phyloP scores from a whole-genome alignment of 148 eudicot genomes.

The Rhododendron mucronatum region DNA sequence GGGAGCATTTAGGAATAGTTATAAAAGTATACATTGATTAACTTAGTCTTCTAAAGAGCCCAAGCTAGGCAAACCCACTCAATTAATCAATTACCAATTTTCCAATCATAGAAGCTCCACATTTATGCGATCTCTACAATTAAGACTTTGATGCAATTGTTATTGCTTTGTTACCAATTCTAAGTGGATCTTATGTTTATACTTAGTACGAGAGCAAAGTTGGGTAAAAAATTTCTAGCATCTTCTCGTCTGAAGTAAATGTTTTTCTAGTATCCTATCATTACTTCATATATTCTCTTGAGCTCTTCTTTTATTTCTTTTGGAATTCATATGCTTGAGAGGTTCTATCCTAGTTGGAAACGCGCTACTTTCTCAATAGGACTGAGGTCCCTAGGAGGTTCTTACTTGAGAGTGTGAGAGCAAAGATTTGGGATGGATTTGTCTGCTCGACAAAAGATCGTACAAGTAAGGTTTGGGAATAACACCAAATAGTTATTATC shows the following conservation, averaged over 20 bases:
- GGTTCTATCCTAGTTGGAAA: background rate
- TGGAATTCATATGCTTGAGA: background rate
- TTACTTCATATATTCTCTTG: background rate
- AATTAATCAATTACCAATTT: background rate
- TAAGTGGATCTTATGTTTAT: background rate
- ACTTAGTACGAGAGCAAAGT: background rate
- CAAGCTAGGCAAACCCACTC: background rate
- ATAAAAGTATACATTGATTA: background rate
- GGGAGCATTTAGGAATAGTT: background rate
- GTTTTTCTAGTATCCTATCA: background rate
- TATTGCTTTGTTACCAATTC: background rate
- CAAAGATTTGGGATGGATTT: background rate
- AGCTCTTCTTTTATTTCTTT: background rate
- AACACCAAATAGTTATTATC: background rate
- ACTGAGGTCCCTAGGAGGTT: background rate
- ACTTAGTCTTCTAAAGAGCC: background rate
- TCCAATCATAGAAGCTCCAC: background rate
- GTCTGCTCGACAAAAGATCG: background rate
- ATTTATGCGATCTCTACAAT: background rate
- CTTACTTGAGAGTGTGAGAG: background rate
- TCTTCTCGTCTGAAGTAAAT: background rate
- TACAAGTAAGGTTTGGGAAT: background rate
- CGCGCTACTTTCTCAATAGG: background rate
- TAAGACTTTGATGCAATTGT: background rate
- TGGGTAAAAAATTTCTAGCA: background rate